Evolutionary conservation across 441 rosid species (phyloP), one percentile per base, ranked within the genome.

Genomic region (Erodium texanum): DNA sequence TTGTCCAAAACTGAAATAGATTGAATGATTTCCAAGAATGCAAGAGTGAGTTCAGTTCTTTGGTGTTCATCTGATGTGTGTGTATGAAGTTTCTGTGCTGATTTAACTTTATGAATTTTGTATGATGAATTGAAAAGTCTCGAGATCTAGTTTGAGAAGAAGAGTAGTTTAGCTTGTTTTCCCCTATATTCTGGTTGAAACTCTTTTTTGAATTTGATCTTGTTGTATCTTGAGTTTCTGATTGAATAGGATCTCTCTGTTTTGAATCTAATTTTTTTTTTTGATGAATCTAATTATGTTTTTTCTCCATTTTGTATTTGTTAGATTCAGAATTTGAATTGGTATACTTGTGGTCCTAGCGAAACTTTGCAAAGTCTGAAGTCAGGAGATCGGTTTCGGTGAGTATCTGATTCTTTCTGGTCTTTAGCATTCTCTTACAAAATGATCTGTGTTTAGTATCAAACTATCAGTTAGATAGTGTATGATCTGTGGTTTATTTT

Each of bases 341-440:
- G 27, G 62, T 58, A 58, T 58, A 27, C 10, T 11, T 56, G 64
- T 16, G 9, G 64, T 61, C 18, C 34, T 61, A 24, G 32, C 29
- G 24, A 14, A 61, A 24, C 16, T 24, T 24, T 24, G 18, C 64
- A 14, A 22, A 59, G n/a, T 59, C 29, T 23, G 18, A 61, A 61
- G 14, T 61, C 64, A 11, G 64, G 64, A 61, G 24, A 14, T 61
- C 12, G 8, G 34, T 24, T 61, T 36, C 12, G 64, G 64, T 61
- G 63, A 61, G 34, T 61, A 15, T 61, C 64, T 61, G 61, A 54
- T 9, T 54, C 23, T 59, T 61, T 23, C 36, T 61, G 16, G 18
- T 24, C 64, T 61, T 24, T 61, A 24, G 9, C 16, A 0, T 12
- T 61, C 36, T 61, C 18, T 24, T n/a, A n/a, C n/a, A n/a, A n/a